Conservation (phyloP, 2,329 filamentous ascomycete genomes). For the Plectosphaerella plurivora region DNA sequence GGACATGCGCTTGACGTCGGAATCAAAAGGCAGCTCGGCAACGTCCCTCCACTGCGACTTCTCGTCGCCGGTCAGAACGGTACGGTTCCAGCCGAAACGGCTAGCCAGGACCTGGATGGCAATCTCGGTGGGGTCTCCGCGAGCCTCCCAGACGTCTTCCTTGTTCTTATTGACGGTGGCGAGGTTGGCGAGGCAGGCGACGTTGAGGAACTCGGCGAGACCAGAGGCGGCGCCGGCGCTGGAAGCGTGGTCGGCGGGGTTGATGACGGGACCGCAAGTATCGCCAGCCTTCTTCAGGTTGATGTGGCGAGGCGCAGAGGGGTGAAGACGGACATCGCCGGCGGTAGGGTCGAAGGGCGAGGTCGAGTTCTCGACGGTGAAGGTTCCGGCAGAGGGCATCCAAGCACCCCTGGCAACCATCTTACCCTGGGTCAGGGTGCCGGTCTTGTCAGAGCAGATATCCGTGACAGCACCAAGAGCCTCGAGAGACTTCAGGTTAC, state of each 20-base stretch:
- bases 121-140: constrained; percentile 61
- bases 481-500: constrained; percentile 41
- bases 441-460: constrained; percentile 28
- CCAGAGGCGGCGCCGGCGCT: constrained; percentile 20
- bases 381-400: constrained; percentile 13
- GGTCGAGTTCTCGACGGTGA: constrained; percentile 24
- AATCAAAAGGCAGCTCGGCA: constrained; percentile 36
- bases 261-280: constrained; percentile 4
- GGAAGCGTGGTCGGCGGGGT: constrained; percentile 11
- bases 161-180: constrained; percentile 45
- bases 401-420: constrained; percentile 10
- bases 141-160: constrained; percentile 43
- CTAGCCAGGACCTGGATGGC: constrained; percentile 63
- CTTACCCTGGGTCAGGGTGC: constrained; percentile 11
- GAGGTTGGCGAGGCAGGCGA: constrained; percentile 55
- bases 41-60: constrained; percentile 44
- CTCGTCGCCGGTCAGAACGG: constrained; percentile 32
- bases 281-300: constrained; percentile 8
- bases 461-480: constrained; percentile 38
- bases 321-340: constrained; percentile 31
- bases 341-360: constrained; percentile 44
- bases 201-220: constrained; percentile 46
- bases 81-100: constrained; percentile 54
- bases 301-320: constrained; percentile 5
- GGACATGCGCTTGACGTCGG: constrained; percentile 12